Evolutionary conservation across 2,329 filamentous ascomycete species (phyloP), one percentile per base, ranked within the genome.

Genomic region (Phymatotrichopsis omnivora): DNA sequence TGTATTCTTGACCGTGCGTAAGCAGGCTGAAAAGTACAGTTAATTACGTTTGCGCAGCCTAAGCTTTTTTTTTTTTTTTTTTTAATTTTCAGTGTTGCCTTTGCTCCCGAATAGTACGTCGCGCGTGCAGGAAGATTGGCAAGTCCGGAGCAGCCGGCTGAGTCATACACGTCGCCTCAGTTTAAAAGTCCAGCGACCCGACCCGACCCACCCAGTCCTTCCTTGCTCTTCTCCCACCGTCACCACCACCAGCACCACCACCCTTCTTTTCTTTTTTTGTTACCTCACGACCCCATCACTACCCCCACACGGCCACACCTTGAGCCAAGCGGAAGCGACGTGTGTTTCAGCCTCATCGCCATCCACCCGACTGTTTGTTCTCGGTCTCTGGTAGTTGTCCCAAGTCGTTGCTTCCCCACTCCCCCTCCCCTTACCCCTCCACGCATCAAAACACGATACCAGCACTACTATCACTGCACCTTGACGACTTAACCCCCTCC

Each of bases 131-230:
- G 28, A 36, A 45, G 35, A 31, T 34, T 45, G 33, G 31, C 20
- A 30, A 25, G 30, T 22, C 6, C 28, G 30, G 25, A 39, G 44
- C 40, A 43, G 27, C 28, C 44, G 32, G 49, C 49, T 54, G 51
- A 52, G 49, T 51, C 49, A 50, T 51, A 49, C 45, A 45, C 42
- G 36, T 28, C 39, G 23, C 38, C 28, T 31, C 33, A 47, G 40
- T 42, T 51, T 53, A 44, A 47, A 53, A 51, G 51, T 42, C 41
- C 45, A 52, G 46, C 50, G 46, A 49, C 47, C 49, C 50, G 47
- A 42, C 47, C 50, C 46, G 47, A 39, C 48, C 25, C 29, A 16
- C 22, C 38, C 22, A 17, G 12, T 23, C 28, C 20, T 19, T 24
- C 35, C 20, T 35, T 19, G n/a, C 29, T 31, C 28, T 22, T 24